A percentile compares a stretch with the other conserved stretches of the same genome.
phyloP scores from a whole-genome alignment of 2,329 filamentous ascomycete genomes.

The Paraphaeosphaeria sporulosa region DNA sequence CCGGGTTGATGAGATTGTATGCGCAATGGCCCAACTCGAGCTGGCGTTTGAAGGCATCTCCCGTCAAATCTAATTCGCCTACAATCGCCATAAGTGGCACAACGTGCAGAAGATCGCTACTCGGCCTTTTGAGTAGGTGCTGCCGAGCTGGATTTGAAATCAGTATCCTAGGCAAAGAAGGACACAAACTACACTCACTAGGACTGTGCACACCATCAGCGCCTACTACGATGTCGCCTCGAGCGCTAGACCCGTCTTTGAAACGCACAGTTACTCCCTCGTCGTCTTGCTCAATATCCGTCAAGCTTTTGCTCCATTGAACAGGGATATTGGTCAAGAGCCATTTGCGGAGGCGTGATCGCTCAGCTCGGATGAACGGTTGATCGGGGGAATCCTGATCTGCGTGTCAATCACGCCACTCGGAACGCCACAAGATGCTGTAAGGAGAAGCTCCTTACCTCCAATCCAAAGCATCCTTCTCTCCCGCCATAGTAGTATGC shows the following conservation, averaged over 20 bases:
- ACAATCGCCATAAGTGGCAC: slow-evolving; percentile 16
- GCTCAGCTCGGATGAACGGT: slow-evolving; percentile 18
- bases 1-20: slow-evolving; percentile 8
- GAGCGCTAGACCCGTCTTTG: slow-evolving; percentile 50
- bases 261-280: slow-evolving; percentile 53
- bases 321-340: slow-evolving; percentile 41
- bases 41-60: slow-evolving; percentile 17
- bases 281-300: slow-evolving; percentile 47
- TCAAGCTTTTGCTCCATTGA: slow-evolving; percentile 47
- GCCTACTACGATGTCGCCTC: slow-evolving; percentile 58
- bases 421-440: no score
- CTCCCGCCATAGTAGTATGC: neutral
- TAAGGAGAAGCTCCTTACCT: neutral
- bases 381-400: neutral
- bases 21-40: slow-evolving; percentile 15
- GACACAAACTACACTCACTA: slow-evolving; percentile 1
- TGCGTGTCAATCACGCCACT: no score
- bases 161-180: neutral
- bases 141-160: slow-evolving; percentile 9
- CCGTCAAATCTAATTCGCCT: slow-evolving; percentile 12
- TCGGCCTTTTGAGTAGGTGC: slow-evolving; percentile 9
- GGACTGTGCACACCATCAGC: slow-evolving; percentile 56
- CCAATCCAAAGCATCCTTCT: neutral
- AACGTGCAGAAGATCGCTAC: slow-evolving; percentile 11
- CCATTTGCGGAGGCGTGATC: slow-evolving; percentile 14